These are phyloP conservation scores for Emydomyces testavorans DNA, from an alignment of 2,329 filamentous ascomycete species.

Conservation along the genomic window DNA sequence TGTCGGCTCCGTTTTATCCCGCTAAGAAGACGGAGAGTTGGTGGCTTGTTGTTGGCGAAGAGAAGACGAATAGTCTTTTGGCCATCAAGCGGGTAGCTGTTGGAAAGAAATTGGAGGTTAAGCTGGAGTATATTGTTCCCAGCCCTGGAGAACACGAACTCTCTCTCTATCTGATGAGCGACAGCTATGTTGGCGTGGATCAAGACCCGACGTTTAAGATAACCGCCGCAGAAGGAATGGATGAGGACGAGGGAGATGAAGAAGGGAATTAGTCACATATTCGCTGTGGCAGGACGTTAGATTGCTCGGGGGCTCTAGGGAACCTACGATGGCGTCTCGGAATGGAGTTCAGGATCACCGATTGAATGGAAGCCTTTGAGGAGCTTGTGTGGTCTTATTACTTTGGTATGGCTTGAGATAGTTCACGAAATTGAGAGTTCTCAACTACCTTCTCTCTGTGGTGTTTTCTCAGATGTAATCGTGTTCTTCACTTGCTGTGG, in stretches of 20 bases:
- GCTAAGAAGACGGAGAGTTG: conserved; percentile 89
- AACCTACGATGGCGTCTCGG: not conserved
- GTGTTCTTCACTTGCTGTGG: no score
- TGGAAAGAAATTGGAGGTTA: conserved; percentile 61
- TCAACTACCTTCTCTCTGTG: not conserved
- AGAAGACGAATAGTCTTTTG: conserved; percentile 73
- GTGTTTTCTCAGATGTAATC: no score
- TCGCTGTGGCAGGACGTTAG: not conserved
- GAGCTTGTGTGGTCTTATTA: no score
- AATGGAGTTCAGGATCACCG: not conserved
- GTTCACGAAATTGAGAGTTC: not conserved
- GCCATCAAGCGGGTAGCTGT: conserved; percentile 94
- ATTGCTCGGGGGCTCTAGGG: not conserved
- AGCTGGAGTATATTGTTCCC: conserved; percentile 79
- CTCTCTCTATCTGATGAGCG: conserved; percentile 90
- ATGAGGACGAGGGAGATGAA: conserved; percentile 81
- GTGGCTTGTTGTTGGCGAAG: conserved; percentile 95
- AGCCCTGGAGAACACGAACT: conserved; percentile 75
- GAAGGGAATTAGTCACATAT: not conserved
- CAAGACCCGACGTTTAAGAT: conserved; percentile 86
- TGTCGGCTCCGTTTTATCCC: conserved; percentile 93
- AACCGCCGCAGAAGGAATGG: conserved; percentile 81
- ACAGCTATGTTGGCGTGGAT: conserved; percentile 93
- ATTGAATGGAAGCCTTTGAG: not conserved
- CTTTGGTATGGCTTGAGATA: not conserved